Conservation (phyloP, 2,329 filamentous ascomycete species). For the Coniosporium tulheliwenetii region DNA sequence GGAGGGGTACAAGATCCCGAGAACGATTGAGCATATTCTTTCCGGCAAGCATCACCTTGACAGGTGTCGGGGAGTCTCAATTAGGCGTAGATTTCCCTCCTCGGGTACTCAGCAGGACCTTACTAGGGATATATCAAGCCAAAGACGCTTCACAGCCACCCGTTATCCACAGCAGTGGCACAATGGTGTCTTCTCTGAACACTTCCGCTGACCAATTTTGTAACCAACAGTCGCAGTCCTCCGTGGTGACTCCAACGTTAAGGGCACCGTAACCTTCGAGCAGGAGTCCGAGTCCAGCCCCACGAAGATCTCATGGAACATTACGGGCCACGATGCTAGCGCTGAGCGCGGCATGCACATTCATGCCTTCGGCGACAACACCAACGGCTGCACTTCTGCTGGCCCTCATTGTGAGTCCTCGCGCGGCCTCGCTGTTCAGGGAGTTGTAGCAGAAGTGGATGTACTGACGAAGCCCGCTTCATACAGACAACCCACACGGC, state of each 20-base stretch:
- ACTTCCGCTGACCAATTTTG: constrained; percentile 1
- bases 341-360: constrained; percentile 97
- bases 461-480: neutral
- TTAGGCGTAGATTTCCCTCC: neutral
- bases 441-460: neutral
- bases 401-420: constrained; percentile 77
- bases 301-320: constrained; percentile 84
- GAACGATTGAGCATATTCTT: constrained; percentile 25
- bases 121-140: too few species aligned
- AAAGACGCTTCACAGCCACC: too few species aligned
- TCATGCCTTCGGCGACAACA: constrained; percentile 98
- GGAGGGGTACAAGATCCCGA: constrained; percentile 10
- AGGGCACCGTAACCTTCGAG: constrained; percentile 89
- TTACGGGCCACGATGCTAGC: constrained; percentile 83
- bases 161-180: too few species aligned
- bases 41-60: neutral
- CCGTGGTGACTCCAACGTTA: constrained; percentile 94
- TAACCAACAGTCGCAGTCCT: constrained; percentile 65
- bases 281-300: constrained; percentile 67
- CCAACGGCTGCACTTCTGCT: constrained; percentile 97
- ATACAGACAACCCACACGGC: constrained; percentile 78
- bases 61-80: neutral
- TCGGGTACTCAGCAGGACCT: too few species aligned
- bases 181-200: too few species aligned
- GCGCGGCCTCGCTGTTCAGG: neutral